phyloP scores from a whole-genome alignment of 2,329 filamentous ascomycete species.

The Scedosporium minutisporum region DNA sequence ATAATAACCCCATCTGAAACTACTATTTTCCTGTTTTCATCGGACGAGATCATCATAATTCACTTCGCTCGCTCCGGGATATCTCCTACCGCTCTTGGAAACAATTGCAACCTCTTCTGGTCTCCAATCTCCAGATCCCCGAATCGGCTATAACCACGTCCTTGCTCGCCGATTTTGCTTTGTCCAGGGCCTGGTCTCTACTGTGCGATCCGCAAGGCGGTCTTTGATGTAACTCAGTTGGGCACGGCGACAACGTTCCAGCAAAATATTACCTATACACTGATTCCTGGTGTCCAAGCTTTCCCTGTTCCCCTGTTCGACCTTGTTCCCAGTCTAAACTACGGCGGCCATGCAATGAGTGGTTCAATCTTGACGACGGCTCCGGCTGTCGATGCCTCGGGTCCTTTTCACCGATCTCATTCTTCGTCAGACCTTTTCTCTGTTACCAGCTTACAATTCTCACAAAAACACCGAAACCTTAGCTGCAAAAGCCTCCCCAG shows the following conservation, averaged over 20 bases:
- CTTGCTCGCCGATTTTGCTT: too few species aligned
- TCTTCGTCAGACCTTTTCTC: constrained; percentile 20
- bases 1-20: background rate
- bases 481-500: constrained; percentile 1
- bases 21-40: constrained; percentile 19
- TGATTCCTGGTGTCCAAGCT: constrained; percentile 4
- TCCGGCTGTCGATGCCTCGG: constrained; percentile 23
- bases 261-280: background rate
- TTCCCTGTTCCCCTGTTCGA: constrained; percentile 6
- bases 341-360: constrained; percentile 23
- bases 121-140: too few species aligned
- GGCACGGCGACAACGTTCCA: background rate
- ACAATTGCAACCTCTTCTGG: constrained; percentile 8
- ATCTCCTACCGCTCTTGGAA: background rate
- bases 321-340: constrained; percentile 13
- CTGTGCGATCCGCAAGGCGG: too few species aligned
- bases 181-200: too few species aligned
- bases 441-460: constrained; percentile 2
- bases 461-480: constrained; percentile 25
- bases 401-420: constrained; percentile 22
- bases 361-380: constrained; percentile 28
- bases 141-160: too few species aligned
- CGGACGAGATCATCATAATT: constrained; percentile 16
- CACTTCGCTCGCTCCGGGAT: background rate
- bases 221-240: too few species aligned